Conservation (phyloP, 331 rosid species). For the Stylosanthes scabra region DNA sequence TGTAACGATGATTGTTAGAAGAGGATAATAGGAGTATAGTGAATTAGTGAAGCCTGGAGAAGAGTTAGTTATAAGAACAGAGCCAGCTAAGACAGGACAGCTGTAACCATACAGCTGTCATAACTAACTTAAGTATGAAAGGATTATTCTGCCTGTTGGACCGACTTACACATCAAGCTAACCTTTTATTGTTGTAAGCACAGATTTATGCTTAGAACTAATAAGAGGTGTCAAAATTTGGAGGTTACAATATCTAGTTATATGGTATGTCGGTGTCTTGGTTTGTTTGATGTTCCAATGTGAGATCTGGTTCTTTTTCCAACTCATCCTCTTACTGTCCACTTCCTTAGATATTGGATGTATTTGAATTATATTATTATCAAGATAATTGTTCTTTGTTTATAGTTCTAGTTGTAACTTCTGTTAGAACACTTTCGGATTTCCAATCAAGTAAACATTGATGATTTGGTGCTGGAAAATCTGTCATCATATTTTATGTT, state of each 20-base stretch:
- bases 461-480: background rate
- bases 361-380: conserved; percentile 6
- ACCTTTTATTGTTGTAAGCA: too few species aligned
- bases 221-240: conserved; percentile 5
- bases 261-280: conserved; percentile 25
- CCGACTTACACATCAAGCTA: too few species aligned
- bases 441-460: conserved; percentile 12
- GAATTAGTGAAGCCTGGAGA: too few species aligned
- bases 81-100: too few species aligned
- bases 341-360: conserved; percentile 24
- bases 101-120: too few species aligned
- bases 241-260: background rate
- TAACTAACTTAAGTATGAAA: too few species aligned
- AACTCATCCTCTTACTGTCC: background rate
- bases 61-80: too few species aligned
- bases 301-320: conserved; percentile 6
- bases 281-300: conserved; percentile 23
- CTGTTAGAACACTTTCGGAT: background rate
- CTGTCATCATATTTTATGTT: conserved; percentile 14
- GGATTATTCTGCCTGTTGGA: too few species aligned
- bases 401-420: conserved; percentile 21
- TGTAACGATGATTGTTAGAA: conserved; percentile 7
- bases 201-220: background rate
- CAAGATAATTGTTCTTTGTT: conserved; percentile 12
- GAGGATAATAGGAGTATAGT: background rate